Conservation (phyloP, 1,284 basidiomycete genomes). For the Microbotryum scabiosae region DNA sequence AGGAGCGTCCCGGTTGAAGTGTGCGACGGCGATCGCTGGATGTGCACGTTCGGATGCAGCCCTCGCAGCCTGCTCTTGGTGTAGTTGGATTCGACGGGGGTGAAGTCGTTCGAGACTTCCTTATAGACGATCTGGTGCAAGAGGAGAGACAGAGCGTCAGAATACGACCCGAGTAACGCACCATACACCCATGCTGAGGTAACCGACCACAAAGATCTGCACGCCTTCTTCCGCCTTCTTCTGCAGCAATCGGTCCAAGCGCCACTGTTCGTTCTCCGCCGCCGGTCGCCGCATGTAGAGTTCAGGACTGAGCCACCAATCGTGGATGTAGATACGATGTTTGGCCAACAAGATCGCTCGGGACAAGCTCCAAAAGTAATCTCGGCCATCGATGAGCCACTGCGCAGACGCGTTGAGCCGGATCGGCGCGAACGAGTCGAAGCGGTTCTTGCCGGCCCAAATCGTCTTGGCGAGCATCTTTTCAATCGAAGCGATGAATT, state of each 20-base stretch:
- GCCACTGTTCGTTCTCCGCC: slow-evolving; percentile 54
- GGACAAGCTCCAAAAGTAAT: slow-evolving; percentile 97
- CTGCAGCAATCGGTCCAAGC: slow-evolving; percentile 78
- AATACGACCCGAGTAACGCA: no score
- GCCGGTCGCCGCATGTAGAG: slow-evolving; percentile 36
- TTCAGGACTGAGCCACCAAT: slow-evolving; percentile 86
- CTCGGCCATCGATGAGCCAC: slow-evolving; percentile 97
- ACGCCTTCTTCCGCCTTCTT: slow-evolving; percentile 93
- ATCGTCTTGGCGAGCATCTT: slow-evolving; percentile 67
- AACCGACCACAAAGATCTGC: slow-evolving; percentile 78
- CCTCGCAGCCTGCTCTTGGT: slow-evolving; percentile 78
- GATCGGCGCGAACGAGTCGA: slow-evolving; percentile 90
- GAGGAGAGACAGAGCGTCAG: no score
- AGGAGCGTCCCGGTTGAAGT: slow-evolving; percentile 96
- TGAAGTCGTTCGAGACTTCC: slow-evolving; percentile 95
- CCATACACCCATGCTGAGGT: no score
- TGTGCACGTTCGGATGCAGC: slow-evolving; percentile 87
- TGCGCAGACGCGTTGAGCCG: slow-evolving; percentile 87
- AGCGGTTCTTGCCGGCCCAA: slow-evolving; percentile 74
- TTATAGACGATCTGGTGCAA: slow-evolving; percentile 56
- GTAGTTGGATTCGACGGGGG: slow-evolving; percentile 56
- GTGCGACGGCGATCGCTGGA: slow-evolving; percentile 94
- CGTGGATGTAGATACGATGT: slow-evolving; percentile 69
- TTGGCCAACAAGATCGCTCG: slow-evolving; percentile 84
- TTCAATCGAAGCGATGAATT: slow-evolving; percentile 91